These are phyloP conservation scores for Terfezia boudieri DNA, from an alignment of 495 filamentous ascomycete genomes.

Conservation along the genomic window DNA sequence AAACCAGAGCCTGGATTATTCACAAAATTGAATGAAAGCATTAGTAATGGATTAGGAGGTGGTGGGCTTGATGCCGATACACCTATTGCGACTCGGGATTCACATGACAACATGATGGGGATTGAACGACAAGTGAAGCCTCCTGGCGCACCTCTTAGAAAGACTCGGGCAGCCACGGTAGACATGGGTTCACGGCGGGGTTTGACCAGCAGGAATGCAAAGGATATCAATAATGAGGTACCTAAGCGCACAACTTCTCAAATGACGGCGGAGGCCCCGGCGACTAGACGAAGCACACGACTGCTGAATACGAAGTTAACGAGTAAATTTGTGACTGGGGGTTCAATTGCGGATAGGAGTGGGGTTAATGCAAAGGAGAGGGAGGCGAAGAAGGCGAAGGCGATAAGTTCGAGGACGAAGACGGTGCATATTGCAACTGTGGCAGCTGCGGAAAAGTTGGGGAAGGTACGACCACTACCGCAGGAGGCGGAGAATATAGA, in stretches of 20 bases:
- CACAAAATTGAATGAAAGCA: slow-evolving; percentile 16
- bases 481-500: slow-evolving; percentile 5
- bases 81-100: slow-evolving; percentile 6
- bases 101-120: neutral
- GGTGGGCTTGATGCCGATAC: slow-evolving; percentile 10
- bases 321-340: slow-evolving; percentile 15
- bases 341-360: slow-evolving; percentile 13
- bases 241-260: slow-evolving; percentile 12
- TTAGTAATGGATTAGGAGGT: slow-evolving; percentile 3
- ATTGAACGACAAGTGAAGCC: neutral
- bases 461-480: neutral
- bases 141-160: slow-evolving; percentile 1
- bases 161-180: slow-evolving; percentile 16
- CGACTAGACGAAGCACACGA: slow-evolving; percentile 19
- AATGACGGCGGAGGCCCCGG: slow-evolving; percentile 23
- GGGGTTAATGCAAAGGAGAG: slow-evolving; percentile 17
- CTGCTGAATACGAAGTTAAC: slow-evolving; percentile 16
- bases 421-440: slow-evolving; percentile 2
- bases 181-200: slow-evolving; percentile 14
- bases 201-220: slow-evolving; percentile 13
- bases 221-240: slow-evolving; percentile 12
- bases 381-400: slow-evolving; percentile 13
- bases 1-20: slow-evolving; percentile 5
- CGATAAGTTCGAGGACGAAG: slow-evolving; percentile 9
- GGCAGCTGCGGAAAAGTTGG: slow-evolving; percentile 12